phyloP scores from a whole-genome alignment of 768 basidiomycete genomes.

The Gelatoporia subvermispora region DNA sequence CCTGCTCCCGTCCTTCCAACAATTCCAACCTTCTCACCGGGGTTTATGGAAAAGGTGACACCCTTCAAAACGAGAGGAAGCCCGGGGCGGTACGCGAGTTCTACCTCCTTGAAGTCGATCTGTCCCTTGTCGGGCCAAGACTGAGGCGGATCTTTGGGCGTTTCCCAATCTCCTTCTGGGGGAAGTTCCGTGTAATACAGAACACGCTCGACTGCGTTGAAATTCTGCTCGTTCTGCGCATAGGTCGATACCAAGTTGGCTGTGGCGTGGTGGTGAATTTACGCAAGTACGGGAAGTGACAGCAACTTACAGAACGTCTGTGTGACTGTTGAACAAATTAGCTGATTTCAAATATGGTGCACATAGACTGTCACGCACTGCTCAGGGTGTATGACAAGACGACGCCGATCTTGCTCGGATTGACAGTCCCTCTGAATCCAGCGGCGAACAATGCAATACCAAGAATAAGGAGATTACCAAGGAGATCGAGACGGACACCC shows the following conservation, averaged over 20 bases:
- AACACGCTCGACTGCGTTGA: constrained; percentile 70
- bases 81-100: constrained; percentile 80
- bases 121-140: constrained; percentile 75
- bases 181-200: constrained; percentile 63
- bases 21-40: constrained; percentile 76
- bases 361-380: constrained; percentile 31
- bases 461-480: constrained; percentile 62
- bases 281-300: background rate
- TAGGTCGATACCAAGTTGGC: constrained; percentile 53
- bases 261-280: constrained; percentile 15
- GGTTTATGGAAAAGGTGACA: constrained; percentile 60
- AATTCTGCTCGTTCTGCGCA: constrained; percentile 62
- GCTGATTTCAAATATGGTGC: background rate
- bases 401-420: constrained; percentile 55
- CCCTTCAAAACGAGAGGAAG: constrained; percentile 85
- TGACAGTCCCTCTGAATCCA: constrained; percentile 48
- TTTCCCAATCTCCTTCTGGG: constrained; percentile 42
- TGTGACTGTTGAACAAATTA: constrained; percentile 32
- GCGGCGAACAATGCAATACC: constrained; percentile 69
- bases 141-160: constrained; percentile 45
- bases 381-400: constrained; percentile 29
- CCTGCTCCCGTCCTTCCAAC: constrained; percentile 45
- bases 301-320: constrained; percentile 45
- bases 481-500: constrained; percentile 56
- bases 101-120: constrained; percentile 70